Percentiles rank a stretch among this genome's conserved stretches.
phyloP scores from a whole-genome alignment of 225 moss, liverwort and hornwort genomes.

The Polytrichum commune region DNA sequence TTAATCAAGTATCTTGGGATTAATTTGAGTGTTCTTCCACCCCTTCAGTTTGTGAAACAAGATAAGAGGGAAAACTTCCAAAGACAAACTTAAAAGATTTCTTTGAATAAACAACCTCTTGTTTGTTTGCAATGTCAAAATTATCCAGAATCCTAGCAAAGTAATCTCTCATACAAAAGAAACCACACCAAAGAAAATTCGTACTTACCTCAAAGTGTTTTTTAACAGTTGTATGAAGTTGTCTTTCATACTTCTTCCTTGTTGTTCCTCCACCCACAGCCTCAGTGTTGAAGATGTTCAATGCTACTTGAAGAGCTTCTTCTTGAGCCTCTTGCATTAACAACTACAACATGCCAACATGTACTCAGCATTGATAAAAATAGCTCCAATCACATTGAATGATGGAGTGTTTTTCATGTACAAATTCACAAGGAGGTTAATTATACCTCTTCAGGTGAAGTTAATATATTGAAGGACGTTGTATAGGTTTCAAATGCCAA shows the following conservation, averaged over 20 bases:
- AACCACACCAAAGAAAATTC: no score
- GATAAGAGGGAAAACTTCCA: no score
- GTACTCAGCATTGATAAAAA: no score
- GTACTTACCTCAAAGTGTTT: conserved; percentile 60
- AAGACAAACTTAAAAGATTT: no score
- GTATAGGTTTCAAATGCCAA: conserved; percentile 50
- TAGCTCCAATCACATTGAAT: no score
- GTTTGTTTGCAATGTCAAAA: no score
- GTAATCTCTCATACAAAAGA: no score
- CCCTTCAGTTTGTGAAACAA: conserved; percentile 1
- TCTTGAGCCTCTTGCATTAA: conserved; percentile 76
- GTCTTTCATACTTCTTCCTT: conserved; percentile 74
- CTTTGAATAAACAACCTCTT: no score
- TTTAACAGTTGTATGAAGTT: conserved; percentile 55
- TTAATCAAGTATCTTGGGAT: no score
- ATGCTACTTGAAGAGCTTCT: conserved; percentile 63
- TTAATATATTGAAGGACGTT: conserved; percentile 47
- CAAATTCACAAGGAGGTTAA: background rate
- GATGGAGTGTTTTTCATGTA: no score
- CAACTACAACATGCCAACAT: conserved; percentile 17
- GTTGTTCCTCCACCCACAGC: conserved; percentile 72
- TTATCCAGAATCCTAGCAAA: no score
- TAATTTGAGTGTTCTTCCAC: no score
- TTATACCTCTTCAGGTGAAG: conserved; percentile 69
- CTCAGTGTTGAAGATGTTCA: conserved; percentile 69